These are phyloP conservation scores for Achaetomiella virescens DNA, from an alignment of 495 filamentous ascomycete genomes.

Conservation along the genomic window DNA sequence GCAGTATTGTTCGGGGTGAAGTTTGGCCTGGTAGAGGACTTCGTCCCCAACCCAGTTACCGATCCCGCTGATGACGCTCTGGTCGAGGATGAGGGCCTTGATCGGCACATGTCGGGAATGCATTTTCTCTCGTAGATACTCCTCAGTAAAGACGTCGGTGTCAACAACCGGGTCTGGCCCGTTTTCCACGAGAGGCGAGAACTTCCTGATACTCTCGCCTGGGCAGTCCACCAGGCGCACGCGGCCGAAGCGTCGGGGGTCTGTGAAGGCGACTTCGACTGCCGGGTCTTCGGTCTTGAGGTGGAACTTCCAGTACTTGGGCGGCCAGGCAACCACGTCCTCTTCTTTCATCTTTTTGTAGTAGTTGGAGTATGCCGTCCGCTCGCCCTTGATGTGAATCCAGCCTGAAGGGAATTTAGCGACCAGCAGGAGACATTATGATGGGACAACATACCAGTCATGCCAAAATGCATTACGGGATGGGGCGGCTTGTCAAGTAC, in stretches of 20 bases:
- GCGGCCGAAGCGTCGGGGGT: conserved; percentile 66
- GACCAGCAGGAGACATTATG: background rate
- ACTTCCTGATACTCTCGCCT: conserved; percentile 64
- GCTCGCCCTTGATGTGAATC: conserved; percentile 74
- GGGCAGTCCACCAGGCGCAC: conserved; percentile 78
- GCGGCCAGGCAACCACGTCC: conserved; percentile 69
- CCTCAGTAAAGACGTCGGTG: conserved; percentile 62
- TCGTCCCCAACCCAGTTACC: conserved; percentile 98
- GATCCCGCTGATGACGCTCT: conserved; percentile 84
- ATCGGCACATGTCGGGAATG: conserved; percentile 70
- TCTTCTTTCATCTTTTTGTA: conserved; percentile 60
- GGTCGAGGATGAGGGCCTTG: conserved; percentile 81
- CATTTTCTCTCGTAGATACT: conserved; percentile 65
- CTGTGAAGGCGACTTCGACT: conserved; percentile 76
- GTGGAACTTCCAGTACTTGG: conserved; percentile 82
- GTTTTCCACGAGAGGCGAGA: conserved; percentile 77
- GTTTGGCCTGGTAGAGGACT: conserved; percentile 74
- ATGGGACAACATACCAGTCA: conserved; percentile 39
- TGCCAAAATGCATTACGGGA: conserved; percentile 86
- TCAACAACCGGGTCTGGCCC: conserved; percentile 92
- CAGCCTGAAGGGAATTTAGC: conserved; percentile 51
- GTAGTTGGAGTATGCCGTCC: conserved; percentile 59
- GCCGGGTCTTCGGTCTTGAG: conserved; percentile 54
- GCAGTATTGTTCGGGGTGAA: conserved; percentile 90
- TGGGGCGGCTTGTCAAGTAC: conserved; percentile 61